Percentiles rank a stretch among this genome's conserved stretches.
These are phyloP conservation scores for Blastocystis sp. DNA, from an alignment of 352 stramenopile genomes.

Conservation along the genomic window DNA sequence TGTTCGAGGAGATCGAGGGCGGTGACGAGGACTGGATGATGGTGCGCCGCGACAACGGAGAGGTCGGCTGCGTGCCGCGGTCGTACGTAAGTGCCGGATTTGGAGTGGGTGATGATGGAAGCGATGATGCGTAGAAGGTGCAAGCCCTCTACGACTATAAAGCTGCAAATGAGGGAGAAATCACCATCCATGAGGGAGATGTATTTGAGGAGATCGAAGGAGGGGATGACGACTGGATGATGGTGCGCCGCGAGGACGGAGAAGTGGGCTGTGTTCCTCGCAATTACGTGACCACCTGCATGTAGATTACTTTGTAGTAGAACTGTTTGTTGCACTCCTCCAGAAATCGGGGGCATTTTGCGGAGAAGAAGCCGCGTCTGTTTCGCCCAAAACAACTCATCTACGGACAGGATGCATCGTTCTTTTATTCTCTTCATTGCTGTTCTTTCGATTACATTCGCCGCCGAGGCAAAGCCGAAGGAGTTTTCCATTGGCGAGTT, in stretches of 20 bases:
- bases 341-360: background rate
- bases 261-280: background rate
- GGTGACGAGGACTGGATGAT: constrained; percentile 44
- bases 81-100: constrained; percentile 5
- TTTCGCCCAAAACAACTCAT: background rate
- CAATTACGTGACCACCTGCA: background rate
- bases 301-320: background rate
- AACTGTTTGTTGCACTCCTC: background rate
- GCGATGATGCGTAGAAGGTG: background rate
- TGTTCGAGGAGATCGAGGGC: constrained; percentile 7
- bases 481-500: constrained; percentile 13
- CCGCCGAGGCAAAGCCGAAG: background rate
- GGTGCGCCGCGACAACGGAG: constrained; percentile 2
- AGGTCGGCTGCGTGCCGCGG: constrained; percentile 37
- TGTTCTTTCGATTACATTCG: constrained; percentile 4
- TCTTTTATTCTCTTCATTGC: background rate
- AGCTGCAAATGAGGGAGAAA: background rate
- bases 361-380: background rate
- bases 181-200: constrained; percentile 15
- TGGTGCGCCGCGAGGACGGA: constrained; percentile 17
- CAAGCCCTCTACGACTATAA: constrained; percentile 11
- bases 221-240: constrained; percentile 3
- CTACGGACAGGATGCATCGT: background rate
- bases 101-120: background rate
- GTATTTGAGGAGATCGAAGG: background rate